These are phyloP conservation scores for Stenocarpella maydis DNA, from an alignment of 2,329 filamentous ascomycete species.

Conservation along the genomic window DNA sequence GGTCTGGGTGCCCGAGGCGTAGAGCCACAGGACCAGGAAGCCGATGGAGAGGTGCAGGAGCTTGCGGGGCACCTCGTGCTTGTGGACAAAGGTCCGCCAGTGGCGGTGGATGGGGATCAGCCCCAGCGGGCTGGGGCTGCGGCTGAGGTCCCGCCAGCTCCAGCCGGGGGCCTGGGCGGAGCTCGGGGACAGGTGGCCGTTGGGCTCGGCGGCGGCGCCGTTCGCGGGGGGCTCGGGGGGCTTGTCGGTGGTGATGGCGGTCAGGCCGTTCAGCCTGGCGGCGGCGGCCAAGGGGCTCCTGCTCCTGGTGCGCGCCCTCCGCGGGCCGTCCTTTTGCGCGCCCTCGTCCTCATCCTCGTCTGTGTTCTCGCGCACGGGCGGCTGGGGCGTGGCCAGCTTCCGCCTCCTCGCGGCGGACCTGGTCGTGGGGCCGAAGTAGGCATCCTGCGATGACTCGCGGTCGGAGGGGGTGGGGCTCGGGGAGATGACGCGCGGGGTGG, in stretches of 20 bases:
- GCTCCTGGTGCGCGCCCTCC: conserved; percentile 74
- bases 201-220: conserved; percentile 45
- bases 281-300: conserved; percentile 68
- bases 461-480: conserved; percentile 82
- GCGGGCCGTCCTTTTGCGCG: conserved; percentile 56
- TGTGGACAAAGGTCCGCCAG: conserved; percentile 92
- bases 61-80: conserved; percentile 96
- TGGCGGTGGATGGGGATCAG: conserved; percentile 94
- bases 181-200: conserved; percentile 77
- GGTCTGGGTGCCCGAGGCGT: conserved; percentile 80
- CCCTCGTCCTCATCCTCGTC: conserved; percentile 55
- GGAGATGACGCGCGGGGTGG: conserved; percentile 87
- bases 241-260: conserved; percentile 53
- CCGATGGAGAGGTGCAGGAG: conserved; percentile 94
- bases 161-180: conserved; percentile 68
- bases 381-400: conserved; percentile 62
- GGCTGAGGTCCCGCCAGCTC: conserved; percentile 87
- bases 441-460: conserved; percentile 58
- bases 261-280: conserved; percentile 62
- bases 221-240: not conserved
- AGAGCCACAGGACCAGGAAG: conserved; percentile 89
- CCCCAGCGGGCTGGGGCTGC: conserved; percentile 90
- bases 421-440: conserved; percentile 77
- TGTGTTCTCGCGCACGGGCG: conserved; percentile 67
- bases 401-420: conserved; percentile 74